A percentile compares a stretch with the other conserved stretches of the same genome.
Conservation (phyloP, 2,329 filamentous ascomycete genomes). For the Aspergillus carbonarius region DNA sequence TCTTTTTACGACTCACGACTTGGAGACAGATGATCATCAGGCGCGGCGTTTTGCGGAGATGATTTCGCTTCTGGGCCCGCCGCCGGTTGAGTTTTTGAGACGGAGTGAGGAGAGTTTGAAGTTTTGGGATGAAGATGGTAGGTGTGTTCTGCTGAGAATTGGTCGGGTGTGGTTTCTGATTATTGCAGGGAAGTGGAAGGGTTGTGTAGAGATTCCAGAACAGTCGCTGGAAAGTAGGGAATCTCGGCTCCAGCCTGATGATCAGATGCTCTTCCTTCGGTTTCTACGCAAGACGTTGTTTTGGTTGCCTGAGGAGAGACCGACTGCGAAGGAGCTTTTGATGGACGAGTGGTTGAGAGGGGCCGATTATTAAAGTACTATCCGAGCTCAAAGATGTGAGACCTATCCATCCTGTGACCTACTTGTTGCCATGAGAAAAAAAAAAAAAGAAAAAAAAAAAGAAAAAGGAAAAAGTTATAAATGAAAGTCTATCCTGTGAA, state of each 20-base stretch:
- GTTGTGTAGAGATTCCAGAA: conserved; percentile 23
- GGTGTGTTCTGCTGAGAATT: background rate
- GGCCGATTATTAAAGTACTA: conserved; percentile 9
- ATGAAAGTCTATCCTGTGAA: background rate
- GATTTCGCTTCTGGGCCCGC: conserved; percentile 41
- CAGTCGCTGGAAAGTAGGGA: conserved; percentile 26
- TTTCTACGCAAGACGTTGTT: conserved; percentile 31
- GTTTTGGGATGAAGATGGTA: conserved; percentile 39
- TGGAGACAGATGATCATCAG: conserved; percentile 31
- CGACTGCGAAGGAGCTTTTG: conserved; percentile 22
- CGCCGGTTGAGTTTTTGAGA: conserved; percentile 34
- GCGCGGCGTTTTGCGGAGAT: conserved; percentile 48
- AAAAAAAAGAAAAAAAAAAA: background rate
- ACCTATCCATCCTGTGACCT: too few species aligned
- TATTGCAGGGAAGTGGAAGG: conserved; percentile 27
- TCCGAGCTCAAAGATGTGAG: too few species aligned
- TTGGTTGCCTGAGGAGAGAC: conserved; percentile 30
- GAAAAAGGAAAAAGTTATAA: too few species aligned
- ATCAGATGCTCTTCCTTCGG: conserved; percentile 23
- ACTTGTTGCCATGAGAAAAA: too few species aligned
- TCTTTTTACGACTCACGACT: conserved; percentile 40
- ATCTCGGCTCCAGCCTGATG: conserved; percentile 21
- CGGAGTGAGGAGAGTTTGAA: conserved; percentile 27
- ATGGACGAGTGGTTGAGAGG: conserved; percentile 17
- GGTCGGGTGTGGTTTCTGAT: background rate